Evolutionary conservation across 1,284 basidiomycete genomes (phyloP).

Genomic region (Volvariella surrecta): DNA sequence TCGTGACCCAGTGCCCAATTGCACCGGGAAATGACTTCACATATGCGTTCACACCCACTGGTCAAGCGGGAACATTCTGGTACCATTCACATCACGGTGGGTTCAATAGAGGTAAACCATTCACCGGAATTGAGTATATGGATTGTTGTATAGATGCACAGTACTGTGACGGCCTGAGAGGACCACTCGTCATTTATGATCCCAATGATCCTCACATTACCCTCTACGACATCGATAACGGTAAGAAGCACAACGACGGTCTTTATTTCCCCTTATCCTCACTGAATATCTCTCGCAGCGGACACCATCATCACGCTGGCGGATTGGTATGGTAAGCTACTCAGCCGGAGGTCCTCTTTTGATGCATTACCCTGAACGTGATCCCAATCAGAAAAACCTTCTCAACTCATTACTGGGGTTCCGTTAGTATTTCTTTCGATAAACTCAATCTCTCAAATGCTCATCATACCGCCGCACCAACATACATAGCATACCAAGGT

Average conservation of each 20-base stretch:
- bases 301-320: neutral
- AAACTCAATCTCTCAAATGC: too few species aligned
- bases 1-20: constrained; percentile 38
- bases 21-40: constrained; percentile 30
- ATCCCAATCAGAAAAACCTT: too few species aligned
- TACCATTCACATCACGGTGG: constrained; percentile 27
- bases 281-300: constrained; percentile 3
- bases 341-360: too few species aligned
- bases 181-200: constrained; percentile 19
- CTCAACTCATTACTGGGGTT: too few species aligned
- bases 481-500: constrained; percentile 14
- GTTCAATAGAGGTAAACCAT: too few species aligned
- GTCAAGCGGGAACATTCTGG: constrained; percentile 40
- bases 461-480: too few species aligned
- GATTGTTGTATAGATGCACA: constrained; percentile 13
- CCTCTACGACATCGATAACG: neutral
- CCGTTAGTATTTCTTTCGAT: too few species aligned
- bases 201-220: constrained; percentile 13
- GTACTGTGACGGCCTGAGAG: constrained; percentile 19
- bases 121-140: too few species aligned
- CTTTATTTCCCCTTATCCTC: too few species aligned
- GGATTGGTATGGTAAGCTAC: neutral
- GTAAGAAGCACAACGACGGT: too few species aligned
- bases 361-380: too few species aligned
- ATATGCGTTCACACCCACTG: constrained; percentile 23